Conservation (phyloP, 225 moss, liverwort and hornwort species). For the Ulota crispa region DNA sequence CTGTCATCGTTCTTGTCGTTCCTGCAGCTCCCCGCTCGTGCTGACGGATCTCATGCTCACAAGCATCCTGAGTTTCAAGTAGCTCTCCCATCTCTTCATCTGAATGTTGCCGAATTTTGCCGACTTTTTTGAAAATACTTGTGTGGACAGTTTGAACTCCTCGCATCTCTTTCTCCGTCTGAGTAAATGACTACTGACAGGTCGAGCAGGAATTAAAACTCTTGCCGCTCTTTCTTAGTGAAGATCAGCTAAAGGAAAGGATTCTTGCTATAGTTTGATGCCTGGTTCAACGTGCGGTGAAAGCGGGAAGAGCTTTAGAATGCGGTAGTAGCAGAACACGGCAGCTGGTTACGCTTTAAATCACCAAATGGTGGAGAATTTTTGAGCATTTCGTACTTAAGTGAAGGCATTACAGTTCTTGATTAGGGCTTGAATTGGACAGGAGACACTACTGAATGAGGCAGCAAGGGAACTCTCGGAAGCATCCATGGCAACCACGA, state of each 20-base stretch:
- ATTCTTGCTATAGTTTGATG: not conserved
- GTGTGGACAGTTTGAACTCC: not conserved
- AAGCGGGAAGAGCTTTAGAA: not conserved
- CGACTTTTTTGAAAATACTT: not conserved
- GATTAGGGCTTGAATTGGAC: slow-evolving; percentile 9
- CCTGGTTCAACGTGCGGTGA: not conserved
- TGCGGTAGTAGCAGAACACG: not conserved
- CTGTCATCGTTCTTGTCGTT: not conserved
- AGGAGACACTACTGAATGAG: slow-evolving; percentile 15
- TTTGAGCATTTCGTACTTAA: not conserved
- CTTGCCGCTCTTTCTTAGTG: not conserved
- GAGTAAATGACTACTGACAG: not conserved
- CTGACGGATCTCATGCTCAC: not conserved
- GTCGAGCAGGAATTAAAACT: not conserved
- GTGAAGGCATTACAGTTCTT: not conserved
- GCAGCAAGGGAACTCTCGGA: not conserved
- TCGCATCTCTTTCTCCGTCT: not conserved
- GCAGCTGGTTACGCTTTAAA: not conserved
- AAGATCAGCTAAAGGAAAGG: not conserved
- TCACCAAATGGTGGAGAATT: not conserved
- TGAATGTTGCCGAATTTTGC: not conserved
- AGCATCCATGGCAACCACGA: slow-evolving; percentile 15
- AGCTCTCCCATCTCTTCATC: not conserved
- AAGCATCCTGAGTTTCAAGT: not conserved
- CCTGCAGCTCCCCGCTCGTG: not conserved